Evolutionary conservation across 2,329 filamentous ascomycete species (phyloP).

Genomic region (Waltergamsia citrina): DNA sequence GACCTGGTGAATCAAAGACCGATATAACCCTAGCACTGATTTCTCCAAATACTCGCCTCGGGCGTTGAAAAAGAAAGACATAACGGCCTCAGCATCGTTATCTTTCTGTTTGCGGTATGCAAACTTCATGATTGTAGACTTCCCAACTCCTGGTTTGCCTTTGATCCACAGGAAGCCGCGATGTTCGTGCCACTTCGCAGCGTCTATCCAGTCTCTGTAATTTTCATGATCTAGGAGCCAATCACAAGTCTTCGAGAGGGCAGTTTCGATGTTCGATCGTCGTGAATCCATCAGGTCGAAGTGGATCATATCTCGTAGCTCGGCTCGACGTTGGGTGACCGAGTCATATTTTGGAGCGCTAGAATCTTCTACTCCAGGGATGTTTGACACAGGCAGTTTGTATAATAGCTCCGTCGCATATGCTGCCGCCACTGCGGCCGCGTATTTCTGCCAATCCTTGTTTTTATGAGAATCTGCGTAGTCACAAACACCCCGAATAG

Average conservation of each 20-base stretch:
- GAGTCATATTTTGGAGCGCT: no score
- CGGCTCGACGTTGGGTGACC: neutral
- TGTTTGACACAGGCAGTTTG: no score
- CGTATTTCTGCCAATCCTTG: slow-evolving; percentile 15
- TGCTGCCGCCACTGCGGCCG: slow-evolving; percentile 17
- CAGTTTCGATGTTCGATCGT: slow-evolving; percentile 3
- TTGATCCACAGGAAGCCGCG: slow-evolving; percentile 6
- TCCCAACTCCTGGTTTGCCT: slow-evolving; percentile 5
- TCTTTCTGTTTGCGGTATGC: neutral
- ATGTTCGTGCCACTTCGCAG: neutral
- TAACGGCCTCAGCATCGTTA: slow-evolving; percentile 2
- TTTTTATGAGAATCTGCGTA: slow-evolving; percentile 26
- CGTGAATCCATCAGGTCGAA: slow-evolving; percentile 9
- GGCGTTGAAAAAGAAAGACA: slow-evolving; percentile 44
- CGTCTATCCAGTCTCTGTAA: slow-evolving; percentile 8
- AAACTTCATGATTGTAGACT: slow-evolving; percentile 7
- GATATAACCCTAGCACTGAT: slow-evolving; percentile 35
- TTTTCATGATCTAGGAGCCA: slow-evolving; percentile 7
- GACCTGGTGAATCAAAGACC: slow-evolving; percentile 36
- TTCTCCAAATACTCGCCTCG: slow-evolving; percentile 32
- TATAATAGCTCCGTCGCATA: slow-evolving; percentile 7
- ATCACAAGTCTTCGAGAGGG: slow-evolving; percentile 9
- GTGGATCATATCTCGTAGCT: slow-evolving; percentile 5
- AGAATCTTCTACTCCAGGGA: no score
- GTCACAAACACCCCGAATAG: slow-evolving; percentile 24